phyloP scores from a whole-genome alignment of 805 yeast species.

The Yamadazyma tumulicola region DNA sequence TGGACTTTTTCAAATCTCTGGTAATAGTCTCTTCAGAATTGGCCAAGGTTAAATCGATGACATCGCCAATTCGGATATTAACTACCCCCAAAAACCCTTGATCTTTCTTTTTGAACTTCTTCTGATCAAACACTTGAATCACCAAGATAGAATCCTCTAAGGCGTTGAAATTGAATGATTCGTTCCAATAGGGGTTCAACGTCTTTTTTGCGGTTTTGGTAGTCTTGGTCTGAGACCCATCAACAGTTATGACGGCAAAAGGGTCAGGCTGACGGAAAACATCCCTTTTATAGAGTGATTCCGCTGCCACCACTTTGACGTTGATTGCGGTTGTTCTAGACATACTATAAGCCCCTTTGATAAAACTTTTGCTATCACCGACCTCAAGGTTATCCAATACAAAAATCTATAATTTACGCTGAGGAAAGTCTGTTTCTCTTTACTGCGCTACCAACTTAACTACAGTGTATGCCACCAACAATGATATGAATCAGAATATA shows the following conservation, averaged over 20 bases:
- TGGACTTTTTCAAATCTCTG: slow-evolving; percentile 85
- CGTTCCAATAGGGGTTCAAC: slow-evolving; percentile 97
- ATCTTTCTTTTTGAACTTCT: slow-evolving; percentile 95
- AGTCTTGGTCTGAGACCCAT: slow-evolving; percentile 93
- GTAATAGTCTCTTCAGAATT: slow-evolving; percentile 80
- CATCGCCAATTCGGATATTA: slow-evolving; percentile 85
- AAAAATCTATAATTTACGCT: too few relatives aligned
- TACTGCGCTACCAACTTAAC: too few relatives aligned
- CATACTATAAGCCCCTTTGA: slow-evolving; percentile 6
- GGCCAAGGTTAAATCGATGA: slow-evolving; percentile 59
- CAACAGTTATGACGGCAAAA: slow-evolving; percentile 95
- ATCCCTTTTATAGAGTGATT: slow-evolving; percentile 91
- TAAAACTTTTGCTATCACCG: too few relatives aligned
- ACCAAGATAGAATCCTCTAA: slow-evolving; percentile 84
- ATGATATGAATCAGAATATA: too few relatives aligned
- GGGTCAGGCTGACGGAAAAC: slow-evolving; percentile 97
- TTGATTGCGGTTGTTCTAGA: slow-evolving; percentile 34
- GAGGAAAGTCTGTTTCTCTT: too few relatives aligned
- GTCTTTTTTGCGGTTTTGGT: slow-evolving; percentile 93
- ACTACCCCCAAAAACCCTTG: slow-evolving; percentile 98
- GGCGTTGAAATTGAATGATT: slow-evolving; percentile 71
- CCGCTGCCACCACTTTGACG: slow-evolving; percentile 90
- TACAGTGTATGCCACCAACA: too few relatives aligned
- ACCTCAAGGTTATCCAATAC: too few relatives aligned
- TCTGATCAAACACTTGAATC: slow-evolving; percentile 94